These are phyloP conservation scores for Vitis hybrid DNA, from an alignment of 177 flowering plant genomes.

Conservation along the genomic window DNA sequence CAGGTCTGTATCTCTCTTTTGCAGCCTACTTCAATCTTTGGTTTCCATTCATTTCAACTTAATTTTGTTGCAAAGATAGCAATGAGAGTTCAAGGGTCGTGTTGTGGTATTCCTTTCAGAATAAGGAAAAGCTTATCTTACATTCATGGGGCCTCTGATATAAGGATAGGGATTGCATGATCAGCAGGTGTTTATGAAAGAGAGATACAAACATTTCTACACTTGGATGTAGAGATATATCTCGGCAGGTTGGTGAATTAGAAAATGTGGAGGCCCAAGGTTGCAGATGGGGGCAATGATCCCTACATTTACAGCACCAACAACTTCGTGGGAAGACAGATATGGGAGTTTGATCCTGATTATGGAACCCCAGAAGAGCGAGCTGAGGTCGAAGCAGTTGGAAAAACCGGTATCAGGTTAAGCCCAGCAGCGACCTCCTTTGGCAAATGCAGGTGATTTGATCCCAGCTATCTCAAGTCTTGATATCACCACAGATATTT, in stretches of 20 bases:
- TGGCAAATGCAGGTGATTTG: conserved; percentile 46
- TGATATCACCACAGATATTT: background rate
- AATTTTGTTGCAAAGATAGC: too few species aligned
- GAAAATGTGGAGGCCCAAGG: conserved; percentile 54
- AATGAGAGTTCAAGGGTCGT: too few species aligned
- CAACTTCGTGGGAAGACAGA: conserved; percentile 44
- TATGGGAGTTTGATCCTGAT: conserved; percentile 52
- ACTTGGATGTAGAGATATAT: background rate
- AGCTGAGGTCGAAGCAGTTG: conserved; percentile 48
- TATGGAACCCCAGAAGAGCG: conserved; percentile 49
- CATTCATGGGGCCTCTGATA: too few species aligned
- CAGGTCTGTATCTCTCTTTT: too few species aligned
- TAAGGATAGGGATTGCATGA: too few species aligned
- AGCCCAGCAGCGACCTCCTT: conserved; percentile 38
- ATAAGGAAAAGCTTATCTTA: too few species aligned
- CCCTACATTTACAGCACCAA: conserved; percentile 41
- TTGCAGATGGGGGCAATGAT: conserved; percentile 34
- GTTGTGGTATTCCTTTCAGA: too few species aligned
- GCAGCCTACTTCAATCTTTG: too few species aligned
- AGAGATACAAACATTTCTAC: too few species aligned
- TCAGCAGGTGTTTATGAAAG: background rate
- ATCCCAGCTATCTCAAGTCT: background rate
- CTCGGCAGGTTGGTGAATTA: background rate
- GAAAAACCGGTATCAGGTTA: conserved; percentile 35
- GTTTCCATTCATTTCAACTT: too few species aligned